Evolutionary conservation across 2,329 filamentous ascomycete genomes (phyloP), one percentile per base, ranked within the genome.

Genomic region (Pseudogymnoascus sp.): DNA sequence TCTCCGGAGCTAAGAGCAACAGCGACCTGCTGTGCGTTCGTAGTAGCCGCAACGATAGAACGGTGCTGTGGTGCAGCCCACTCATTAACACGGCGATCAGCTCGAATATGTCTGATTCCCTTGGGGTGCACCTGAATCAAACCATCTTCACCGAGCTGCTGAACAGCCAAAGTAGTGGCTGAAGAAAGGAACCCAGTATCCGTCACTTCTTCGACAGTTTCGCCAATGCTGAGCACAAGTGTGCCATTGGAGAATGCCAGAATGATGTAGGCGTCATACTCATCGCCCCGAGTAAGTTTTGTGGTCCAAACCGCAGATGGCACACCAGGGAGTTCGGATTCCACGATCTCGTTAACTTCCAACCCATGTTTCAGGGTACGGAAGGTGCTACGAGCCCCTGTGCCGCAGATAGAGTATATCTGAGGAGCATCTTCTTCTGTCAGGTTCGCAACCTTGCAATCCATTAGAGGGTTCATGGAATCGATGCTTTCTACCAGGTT

Each of bases 111-210:
- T 58, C 92, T 85, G 64, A 99, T 96, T 61, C 94, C 94, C 71
- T 92, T 92, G n/a, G 93, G 92, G 69, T 99, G 92, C 5, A 99
- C 90, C 73, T 99, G 94, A 15, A 99, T 86, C 40, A 97, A 80
- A 27, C 92, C 90, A 72, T 96, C 90, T 62, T 97, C 92, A 42
- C 94, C 95, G 59, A 99, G 87, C 69, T 97, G 90, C 71, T 97
- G 93, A 4, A 96, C 91, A 5, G 92, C 92, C 13, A 99, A 79
- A 0, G 95, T 99, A 1, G 92, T 87, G 7, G 94, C 92, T 9
- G 88, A 88, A 0, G 90, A 89, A 8, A 97, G 78, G 71, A 99
- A 97, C 0, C 93, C 92, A 8, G 92, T 96, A 71, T 97, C 92
- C 6, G 87, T 92, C 3, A 97, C 92, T 75, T 97, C 92, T 73